A percentile compares a stretch with the other conserved stretches of the same genome.
Conservation (phyloP, 148 eudicot genomes). For the Chenopodium quinoa region DNA sequence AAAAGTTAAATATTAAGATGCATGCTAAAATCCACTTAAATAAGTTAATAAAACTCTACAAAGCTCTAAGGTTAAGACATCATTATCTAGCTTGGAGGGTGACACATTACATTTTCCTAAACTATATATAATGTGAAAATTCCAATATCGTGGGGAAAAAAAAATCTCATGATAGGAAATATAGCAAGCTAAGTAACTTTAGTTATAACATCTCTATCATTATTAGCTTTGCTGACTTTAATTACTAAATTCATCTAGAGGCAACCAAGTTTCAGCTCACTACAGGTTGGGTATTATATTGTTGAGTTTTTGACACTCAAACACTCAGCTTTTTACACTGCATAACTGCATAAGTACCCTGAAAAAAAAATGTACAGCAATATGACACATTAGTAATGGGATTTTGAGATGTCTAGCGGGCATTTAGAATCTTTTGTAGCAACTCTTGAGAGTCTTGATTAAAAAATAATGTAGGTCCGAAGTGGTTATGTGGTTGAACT, state of each 20-base stretch:
- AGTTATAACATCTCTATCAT: background rate
- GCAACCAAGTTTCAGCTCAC: background rate
- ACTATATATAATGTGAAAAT: too few species aligned
- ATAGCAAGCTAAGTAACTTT: background rate
- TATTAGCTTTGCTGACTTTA: background rate
- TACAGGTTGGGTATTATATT: too few species aligned
- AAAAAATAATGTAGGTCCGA: too few species aligned
- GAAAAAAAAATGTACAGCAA: too few species aligned
- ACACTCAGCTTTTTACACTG: too few species aligned
- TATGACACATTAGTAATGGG: too few species aligned
- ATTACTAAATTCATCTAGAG: background rate
- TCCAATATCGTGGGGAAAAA: background rate
- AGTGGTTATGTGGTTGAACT: too few species aligned
- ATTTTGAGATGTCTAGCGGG: too few species aligned
- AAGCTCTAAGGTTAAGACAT: slow-evolving; percentile 16
- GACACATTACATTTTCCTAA: background rate
- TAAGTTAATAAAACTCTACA: background rate
- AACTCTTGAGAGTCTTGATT: too few species aligned
- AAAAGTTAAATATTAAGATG: background rate
- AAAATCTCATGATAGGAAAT: background rate
- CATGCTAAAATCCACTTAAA: background rate
- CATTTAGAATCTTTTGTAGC: too few species aligned
- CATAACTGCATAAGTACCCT: too few species aligned
- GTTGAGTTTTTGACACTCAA: too few species aligned
- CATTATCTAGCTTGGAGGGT: slow-evolving; percentile 18